Conservation (phyloP, 2,329 filamentous ascomycete genomes). For the Colletotrichum tropicicola region DNA sequence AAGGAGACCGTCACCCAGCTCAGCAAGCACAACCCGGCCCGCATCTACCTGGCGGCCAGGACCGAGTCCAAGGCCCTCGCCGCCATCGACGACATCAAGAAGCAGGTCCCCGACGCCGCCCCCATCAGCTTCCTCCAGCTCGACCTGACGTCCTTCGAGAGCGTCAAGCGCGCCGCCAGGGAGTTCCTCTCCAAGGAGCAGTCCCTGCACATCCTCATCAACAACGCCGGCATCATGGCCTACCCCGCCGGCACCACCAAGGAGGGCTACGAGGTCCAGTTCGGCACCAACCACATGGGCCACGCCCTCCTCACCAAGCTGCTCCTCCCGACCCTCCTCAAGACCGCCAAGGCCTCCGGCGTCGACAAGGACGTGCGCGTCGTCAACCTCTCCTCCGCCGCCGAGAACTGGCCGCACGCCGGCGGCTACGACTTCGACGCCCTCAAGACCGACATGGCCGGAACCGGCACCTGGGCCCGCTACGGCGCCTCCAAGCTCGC, state of each 20-base stretch:
- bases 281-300: conserved; percentile 59
- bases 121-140: conserved; percentile 46
- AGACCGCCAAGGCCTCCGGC: conserved; percentile 34
- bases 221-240: conserved; percentile 57
- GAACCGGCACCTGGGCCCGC: conserved; percentile 47
- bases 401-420: conserved; percentile 9
- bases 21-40: conserved; percentile 26
- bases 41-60: conserved; percentile 28
- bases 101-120: conserved; percentile 28
- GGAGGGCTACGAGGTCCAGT: conserved; percentile 59
- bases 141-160: conserved; percentile 54
- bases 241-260: conserved; percentile 43
- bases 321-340: conserved; percentile 40
- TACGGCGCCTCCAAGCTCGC: conserved; percentile 54
- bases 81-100: conserved; percentile 47
- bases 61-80: conserved; percentile 40
- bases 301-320: conserved; percentile 54
- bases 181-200: conserved; percentile 42
- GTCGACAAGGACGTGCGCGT: conserved; percentile 28
- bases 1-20: conserved; percentile 30
- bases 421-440: conserved; percentile 23
- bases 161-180: conserved; percentile 50
- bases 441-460: conserved; percentile 35
- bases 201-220: conserved; percentile 54
- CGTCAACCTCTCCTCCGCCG: conserved; percentile 28